These are phyloP conservation scores for Starmerella geochares DNA, from an alignment of 805 yeast genomes.

Conservation along the genomic window DNA sequence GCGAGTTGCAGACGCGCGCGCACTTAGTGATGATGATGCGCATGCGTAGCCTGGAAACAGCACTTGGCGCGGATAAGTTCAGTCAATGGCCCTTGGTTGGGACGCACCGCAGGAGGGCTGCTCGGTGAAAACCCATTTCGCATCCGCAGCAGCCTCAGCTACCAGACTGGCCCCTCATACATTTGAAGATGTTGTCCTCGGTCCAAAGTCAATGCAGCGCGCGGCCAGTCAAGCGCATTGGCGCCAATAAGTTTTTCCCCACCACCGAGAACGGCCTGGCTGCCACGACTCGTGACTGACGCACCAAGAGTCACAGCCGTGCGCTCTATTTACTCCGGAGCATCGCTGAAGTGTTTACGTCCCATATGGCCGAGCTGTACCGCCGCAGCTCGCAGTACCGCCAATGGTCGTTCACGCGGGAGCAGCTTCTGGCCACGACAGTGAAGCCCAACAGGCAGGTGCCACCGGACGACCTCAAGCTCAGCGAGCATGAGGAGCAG, in stretches of 20 bases:
- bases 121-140: too few species aligned
- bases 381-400: conserved; percentile 77
- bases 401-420: conserved; percentile 70
- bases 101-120: too few species aligned
- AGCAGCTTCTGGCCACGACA: conserved; percentile 44
- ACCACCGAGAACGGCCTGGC: background rate
- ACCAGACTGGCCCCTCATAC: too few species aligned
- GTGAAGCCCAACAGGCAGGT: conserved; percentile 40
- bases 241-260: background rate
- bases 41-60: too few species aligned
- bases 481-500: conserved; percentile 61
- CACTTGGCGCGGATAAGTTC: too few species aligned
- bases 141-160: too few species aligned
- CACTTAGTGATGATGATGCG: background rate
- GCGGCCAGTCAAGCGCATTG: too few species aligned
- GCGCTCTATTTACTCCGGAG: background rate
- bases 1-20: too few species aligned
- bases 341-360: background rate
- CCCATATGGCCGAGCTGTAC: conserved; percentile 69
- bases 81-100: too few species aligned
- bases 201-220: too few species aligned
- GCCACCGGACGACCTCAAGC: conserved; percentile 30
- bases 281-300: too few species aligned
- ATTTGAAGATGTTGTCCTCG: too few species aligned
- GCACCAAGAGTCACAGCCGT: conserved; percentile 1